Base-by-base conservation (phyloP, 108 stramenopile species). In the Fistulifera pelliculosa region DNA sequence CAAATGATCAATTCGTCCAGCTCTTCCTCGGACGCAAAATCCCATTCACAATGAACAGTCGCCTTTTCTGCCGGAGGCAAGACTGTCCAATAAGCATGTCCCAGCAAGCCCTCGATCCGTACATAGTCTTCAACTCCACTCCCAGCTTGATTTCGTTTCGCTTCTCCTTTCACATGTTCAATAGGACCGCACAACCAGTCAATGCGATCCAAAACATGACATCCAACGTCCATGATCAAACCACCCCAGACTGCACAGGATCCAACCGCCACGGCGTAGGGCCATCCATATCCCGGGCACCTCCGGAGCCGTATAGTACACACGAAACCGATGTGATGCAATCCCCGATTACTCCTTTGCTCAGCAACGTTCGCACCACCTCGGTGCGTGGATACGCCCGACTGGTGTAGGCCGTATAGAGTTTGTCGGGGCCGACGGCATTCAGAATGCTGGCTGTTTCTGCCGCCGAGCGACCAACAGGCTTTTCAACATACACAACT, bases 201-300 rank as follows among this genome's bases (percentile, higher is more conserved):
- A 27, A 81, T 74, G 8, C 75, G 66, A 65, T 76, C 73, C 12
- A 81, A 38, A 11, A 81, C 47, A 55, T 81, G 80, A 53, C 80
- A 81, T 40, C 80, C 80, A 51, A 81, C 73, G 56, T 81, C 80
- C 75, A 74, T 81, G 25, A 81, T 68, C 38, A 76, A 43, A 7
- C 80, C 80, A 35, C 80, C 80, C 80, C 80, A 13, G 69, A 54
- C 44, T 72, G 60, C 15, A 52, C 28, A 15, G 80, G 64, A 39
- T 56, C 54, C 49, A 79, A 53, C 56, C 79, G 63, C 75, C 75
- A 74, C 8, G 75, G 73, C 23, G 75, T 17, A 8, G 35, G 49
- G 11, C 44, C n/a, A 24, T 58, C 64, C 54, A 74, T 41, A n/a
- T 56, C 68, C 24, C 68, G 54, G 0, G 68, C 64, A 6, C 60